These are phyloP conservation scores for Penicillium samsonianum DNA, from an alignment of 495 filamentous ascomycete species.

Conservation along the genomic window DNA sequence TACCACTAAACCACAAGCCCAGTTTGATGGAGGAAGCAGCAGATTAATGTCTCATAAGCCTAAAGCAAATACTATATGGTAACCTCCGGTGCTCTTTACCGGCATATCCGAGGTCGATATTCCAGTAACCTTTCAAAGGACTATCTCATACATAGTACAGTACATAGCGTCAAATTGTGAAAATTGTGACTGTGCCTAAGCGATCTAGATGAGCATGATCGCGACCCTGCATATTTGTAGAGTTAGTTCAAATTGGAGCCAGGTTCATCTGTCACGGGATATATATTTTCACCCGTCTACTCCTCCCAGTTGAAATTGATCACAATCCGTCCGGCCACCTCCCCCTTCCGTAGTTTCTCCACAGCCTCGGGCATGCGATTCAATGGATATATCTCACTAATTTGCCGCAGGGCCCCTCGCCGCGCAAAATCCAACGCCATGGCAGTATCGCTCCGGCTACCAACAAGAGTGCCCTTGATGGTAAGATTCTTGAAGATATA, in stretches of 20 bases:
- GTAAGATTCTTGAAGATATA: constrained; percentile 47
- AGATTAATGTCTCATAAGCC: no score
- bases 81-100: no score
- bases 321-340: constrained; percentile 53
- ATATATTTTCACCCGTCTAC: constrained; percentile 3
- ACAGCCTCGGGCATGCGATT: constrained; percentile 43
- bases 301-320: constrained; percentile 49
- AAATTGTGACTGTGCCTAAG: no score
- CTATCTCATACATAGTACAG: no score
- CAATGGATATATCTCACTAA: constrained; percentile 45
- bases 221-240: no score
- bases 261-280: neutral
- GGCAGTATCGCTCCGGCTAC: constrained; percentile 47
- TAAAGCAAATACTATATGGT: no score
- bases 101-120: no score
- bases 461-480: constrained; percentile 50
- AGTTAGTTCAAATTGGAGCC: neutral
- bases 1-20: constrained; percentile 51
- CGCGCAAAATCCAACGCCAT: constrained; percentile 49
- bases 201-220: no score
- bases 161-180: no score
- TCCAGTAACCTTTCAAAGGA: no score
- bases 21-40: constrained; percentile 7
- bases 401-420: constrained; percentile 43
- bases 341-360: constrained; percentile 38